A percentile compares a stretch with the other conserved stretches of the same genome.
These are phyloP conservation scores for Lodderomyces margitis DNA, from an alignment of 1,139 yeast species.

Conservation along the genomic window DNA sequence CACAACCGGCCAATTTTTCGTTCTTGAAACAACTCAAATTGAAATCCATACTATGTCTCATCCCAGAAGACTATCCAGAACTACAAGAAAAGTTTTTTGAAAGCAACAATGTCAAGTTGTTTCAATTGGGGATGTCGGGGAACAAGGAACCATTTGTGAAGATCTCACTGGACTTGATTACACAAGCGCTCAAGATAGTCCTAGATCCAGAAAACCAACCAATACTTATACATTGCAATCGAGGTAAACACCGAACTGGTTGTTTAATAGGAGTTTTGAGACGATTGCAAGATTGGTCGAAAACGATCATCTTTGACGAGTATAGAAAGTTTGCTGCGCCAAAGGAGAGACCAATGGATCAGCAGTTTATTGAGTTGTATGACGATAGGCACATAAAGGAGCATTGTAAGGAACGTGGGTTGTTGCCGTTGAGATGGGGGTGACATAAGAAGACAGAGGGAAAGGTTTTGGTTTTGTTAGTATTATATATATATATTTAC, in stretches of 20 bases:
- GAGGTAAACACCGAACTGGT: constrained; percentile 97
- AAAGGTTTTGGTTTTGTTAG: too few species aligned
- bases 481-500: background rate
- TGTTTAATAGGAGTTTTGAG: constrained; percentile 91
- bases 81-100: constrained; percentile 66
- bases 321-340: constrained; percentile 93
- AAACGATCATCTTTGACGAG: constrained; percentile 92
- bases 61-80: constrained; percentile 88
- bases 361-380: constrained; percentile 88
- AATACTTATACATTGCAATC: constrained; percentile 84
- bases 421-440: constrained; percentile 73
- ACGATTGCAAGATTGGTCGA: constrained; percentile 85
- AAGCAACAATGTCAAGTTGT: constrained; percentile 61
- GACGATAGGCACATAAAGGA: constrained; percentile 59
- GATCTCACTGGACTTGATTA: constrained; percentile 71
- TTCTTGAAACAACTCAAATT: constrained; percentile 62
- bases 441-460: constrained; percentile 9
- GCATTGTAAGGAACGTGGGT: constrained; percentile 48
- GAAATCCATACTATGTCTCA: constrained; percentile 75
- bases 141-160: constrained; percentile 94
- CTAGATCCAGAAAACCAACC: constrained; percentile 88
- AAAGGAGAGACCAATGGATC: constrained; percentile 91
- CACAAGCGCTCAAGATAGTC: constrained; percentile 78
- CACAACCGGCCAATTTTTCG: constrained; percentile 75
- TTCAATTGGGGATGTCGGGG: constrained; percentile 92